Conservation (phyloP, 192 early-diverging fungal genomes). For the Coemansia sp. region DNA sequence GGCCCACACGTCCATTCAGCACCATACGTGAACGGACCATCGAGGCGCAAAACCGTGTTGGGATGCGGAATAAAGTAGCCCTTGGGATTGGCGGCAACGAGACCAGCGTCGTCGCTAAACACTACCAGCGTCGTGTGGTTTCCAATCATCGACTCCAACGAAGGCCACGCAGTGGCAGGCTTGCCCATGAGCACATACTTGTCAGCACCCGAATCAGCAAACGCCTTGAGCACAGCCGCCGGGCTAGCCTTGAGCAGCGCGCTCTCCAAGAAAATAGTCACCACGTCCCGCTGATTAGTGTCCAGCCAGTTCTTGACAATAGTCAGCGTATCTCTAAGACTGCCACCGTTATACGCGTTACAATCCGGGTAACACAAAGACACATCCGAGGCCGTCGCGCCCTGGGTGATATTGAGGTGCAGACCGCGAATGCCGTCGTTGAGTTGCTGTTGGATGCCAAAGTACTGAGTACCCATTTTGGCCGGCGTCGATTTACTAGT, state of each 20-base stretch:
- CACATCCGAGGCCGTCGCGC: slow-evolving; percentile 31
- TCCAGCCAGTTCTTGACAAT: slow-evolving; percentile 49
- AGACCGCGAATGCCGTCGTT: slow-evolving; percentile 55
- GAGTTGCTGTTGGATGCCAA: slow-evolving; percentile 46
- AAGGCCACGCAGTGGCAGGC: slow-evolving; percentile 39
- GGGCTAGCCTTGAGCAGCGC: slow-evolving; percentile 29
- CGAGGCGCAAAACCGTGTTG: slow-evolving; percentile 37
- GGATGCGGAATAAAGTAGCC: slow-evolving; percentile 46
- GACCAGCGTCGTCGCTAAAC: slow-evolving; percentile 44
- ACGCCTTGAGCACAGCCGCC: slow-evolving; percentile 35
- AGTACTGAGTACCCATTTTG: slow-evolving; percentile 49
- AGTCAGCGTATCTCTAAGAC: slow-evolving; percentile 35
- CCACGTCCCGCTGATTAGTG: slow-evolving; percentile 43
- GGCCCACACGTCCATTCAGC: slow-evolving; percentile 40
- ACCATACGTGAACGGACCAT: slow-evolving; percentile 40
- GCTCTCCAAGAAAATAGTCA: slow-evolving; percentile 54
- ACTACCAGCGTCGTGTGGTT: slow-evolving; percentile 47
- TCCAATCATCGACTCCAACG: slow-evolving; percentile 42
- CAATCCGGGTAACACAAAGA: slow-evolving; percentile 49
- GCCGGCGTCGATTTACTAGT: slow-evolving; percentile 20
- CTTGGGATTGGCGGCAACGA: slow-evolving; percentile 36
- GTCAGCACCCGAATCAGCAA: slow-evolving; percentile 37
- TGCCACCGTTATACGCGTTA: slow-evolving; percentile 48
- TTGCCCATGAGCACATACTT: slow-evolving; percentile 41
- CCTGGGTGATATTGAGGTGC: slow-evolving; percentile 45